Conservation (phyloP, 345 rosid genomes). For the Euclidium syriacum region DNA sequence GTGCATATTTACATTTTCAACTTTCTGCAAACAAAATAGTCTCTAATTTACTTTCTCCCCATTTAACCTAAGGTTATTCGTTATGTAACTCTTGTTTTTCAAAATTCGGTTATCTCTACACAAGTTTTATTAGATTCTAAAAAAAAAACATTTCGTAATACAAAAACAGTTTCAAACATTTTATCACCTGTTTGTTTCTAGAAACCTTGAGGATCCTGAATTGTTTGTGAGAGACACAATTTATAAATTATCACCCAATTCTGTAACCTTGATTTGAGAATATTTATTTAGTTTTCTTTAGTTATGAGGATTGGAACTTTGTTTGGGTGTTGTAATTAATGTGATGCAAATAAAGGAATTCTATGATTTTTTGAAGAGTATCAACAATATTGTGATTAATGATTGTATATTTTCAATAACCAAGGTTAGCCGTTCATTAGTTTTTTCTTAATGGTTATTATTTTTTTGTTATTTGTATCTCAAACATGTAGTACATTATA, state of each 20-base stretch:
- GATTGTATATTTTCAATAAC: constrained; percentile 79
- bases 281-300: constrained; percentile 21
- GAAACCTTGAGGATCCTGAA: constrained; percentile 76
- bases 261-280: background rate
- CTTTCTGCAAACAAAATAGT: no score
- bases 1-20: no score
- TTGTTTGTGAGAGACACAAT: constrained; percentile 80
- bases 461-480: no score
- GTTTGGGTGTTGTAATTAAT: constrained; percentile 53
- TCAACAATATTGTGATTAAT: constrained; percentile 84
- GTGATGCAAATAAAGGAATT: constrained; percentile 86
- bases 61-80: no score
- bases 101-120: no score
- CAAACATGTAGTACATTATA: no score
- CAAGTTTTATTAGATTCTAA: no score
- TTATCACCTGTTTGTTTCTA: constrained; percentile 47
- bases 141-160: constrained; percentile 70
- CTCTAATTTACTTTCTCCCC: no score
- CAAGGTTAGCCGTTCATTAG: constrained; percentile 41
- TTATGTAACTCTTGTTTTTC: no score
- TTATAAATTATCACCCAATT: constrained; percentile 44
- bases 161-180: constrained; percentile 47
- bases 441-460: no score
- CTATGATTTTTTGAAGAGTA: constrained; percentile 83
- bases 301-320: constrained; percentile 5